Conservation (phyloP, 2,329 filamentous ascomycete species). For the Calonectria henricotiae region DNA sequence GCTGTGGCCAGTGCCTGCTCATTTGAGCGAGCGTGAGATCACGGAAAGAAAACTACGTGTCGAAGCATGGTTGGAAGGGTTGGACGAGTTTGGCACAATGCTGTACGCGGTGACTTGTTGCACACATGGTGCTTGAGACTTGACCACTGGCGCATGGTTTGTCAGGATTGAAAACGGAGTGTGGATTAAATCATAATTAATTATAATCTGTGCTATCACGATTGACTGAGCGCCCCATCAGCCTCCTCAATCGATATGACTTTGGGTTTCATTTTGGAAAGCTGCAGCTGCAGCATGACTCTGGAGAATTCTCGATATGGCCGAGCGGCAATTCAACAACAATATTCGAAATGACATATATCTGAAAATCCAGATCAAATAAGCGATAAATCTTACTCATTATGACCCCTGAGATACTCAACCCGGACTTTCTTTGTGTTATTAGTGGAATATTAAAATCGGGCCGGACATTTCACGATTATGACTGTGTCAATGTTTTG, state of each 20-base stretch:
- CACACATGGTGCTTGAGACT: slow-evolving; percentile 60
- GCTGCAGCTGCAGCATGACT: not conserved
- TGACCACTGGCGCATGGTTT: not conserved
- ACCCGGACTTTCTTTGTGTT: slow-evolving; percentile 54
- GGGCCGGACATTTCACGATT: not conserved
- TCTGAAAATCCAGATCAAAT: slow-evolving; percentile 63
- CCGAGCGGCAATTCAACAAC: slow-evolving; percentile 49
- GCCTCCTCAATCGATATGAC: slow-evolving; percentile 5
- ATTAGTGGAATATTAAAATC: not conserved
- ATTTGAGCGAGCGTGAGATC: slow-evolving; percentile 54
- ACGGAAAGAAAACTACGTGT: slow-evolving; percentile 58
- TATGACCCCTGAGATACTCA: slow-evolving; percentile 62
- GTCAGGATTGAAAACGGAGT: not conserved
- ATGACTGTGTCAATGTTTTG: slow-evolving; percentile 23
- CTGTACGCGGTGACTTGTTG: slow-evolving; percentile 66
- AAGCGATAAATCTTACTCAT: slow-evolving; percentile 62
- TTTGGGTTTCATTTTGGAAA: slow-evolving; percentile 6
- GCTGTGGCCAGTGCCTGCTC: slow-evolving; percentile 63
- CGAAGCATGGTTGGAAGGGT: slow-evolving; percentile 66
- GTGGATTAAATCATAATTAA: not conserved
- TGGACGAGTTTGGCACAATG: slow-evolving; percentile 72
- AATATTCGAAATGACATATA: slow-evolving; percentile 60
- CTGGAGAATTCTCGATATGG: not conserved
- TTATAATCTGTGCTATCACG: not conserved
- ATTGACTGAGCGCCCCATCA: not conserved